Conservation (phyloP, 1,139 yeast species). For the Geotrichum siamense region DNA sequence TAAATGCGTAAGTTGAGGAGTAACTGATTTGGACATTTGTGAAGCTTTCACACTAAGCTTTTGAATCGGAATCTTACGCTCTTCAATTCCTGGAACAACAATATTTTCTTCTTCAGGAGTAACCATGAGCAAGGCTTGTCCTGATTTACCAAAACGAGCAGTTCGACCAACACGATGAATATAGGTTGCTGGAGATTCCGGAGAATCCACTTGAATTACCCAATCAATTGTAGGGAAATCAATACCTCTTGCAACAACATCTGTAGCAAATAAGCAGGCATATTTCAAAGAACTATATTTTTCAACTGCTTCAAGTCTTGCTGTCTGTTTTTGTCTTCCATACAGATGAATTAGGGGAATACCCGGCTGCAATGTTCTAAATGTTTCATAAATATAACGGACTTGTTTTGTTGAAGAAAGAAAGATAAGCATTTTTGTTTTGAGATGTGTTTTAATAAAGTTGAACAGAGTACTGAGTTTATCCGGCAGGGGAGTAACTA, state of each 20-base stretch:
- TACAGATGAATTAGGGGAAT: constrained; percentile 84
- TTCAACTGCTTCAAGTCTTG: constrained; percentile 81
- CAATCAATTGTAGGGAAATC: constrained; percentile 97
- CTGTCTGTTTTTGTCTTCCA: constrained; percentile 92
- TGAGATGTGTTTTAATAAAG: constrained; percentile 81
- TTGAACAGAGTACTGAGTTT: constrained; percentile 84
- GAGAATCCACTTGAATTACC: constrained; percentile 94
- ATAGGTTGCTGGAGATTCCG: constrained; percentile 92
- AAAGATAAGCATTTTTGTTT: constrained; percentile 78
- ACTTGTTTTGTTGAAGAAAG: constrained; percentile 93
- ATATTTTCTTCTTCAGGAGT: constrained; percentile 79
- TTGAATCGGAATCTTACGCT: constrained; percentile 61
- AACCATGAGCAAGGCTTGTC: constrained; percentile 76
- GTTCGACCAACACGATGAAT: constrained; percentile 96
- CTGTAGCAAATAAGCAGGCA: constrained; percentile 90
- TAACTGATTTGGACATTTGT: constrained; percentile 62
- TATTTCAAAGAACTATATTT: constrained; percentile 82
- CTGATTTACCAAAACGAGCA: constrained; percentile 87
- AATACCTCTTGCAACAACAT: constrained; percentile 93
- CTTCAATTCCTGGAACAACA: constrained; percentile 56
- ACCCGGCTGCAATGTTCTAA: constrained; percentile 92
- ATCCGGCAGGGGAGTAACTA: constrained; percentile 63
- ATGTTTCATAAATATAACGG: constrained; percentile 85
- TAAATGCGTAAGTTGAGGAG: constrained; percentile 77
- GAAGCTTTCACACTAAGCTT: constrained; percentile 69